A percentile compares a stretch with the other conserved stretches of the same genome.
phyloP scores from a whole-genome alignment of 768 basidiomycete genomes.

The Lactifluus echinatus region DNA sequence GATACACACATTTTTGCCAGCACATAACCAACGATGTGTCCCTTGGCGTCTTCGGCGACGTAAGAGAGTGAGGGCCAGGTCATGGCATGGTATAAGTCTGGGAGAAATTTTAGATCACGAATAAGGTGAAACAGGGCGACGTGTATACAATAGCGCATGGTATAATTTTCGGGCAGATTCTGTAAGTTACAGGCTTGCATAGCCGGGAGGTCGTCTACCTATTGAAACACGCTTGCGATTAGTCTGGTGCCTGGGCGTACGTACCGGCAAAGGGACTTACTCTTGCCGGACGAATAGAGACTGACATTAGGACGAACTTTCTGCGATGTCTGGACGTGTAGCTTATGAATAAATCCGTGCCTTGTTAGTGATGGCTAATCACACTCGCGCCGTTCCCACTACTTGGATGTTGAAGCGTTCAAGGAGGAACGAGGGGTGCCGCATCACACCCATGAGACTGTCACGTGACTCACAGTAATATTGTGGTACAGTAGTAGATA shows the following conservation, averaged over 20 bases:
- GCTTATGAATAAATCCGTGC: no score
- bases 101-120: background rate
- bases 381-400: no score
- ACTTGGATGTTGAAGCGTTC: no score
- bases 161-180: slow-evolving; percentile 89
- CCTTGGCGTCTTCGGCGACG: slow-evolving; percentile 85
- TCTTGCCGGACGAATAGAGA: slow-evolving; percentile 40
- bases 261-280: slow-evolving; percentile 21
- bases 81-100: slow-evolving; percentile 27
- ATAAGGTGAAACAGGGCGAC: background rate
- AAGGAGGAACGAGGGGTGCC: no score
- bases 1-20: slow-evolving; percentile 81
- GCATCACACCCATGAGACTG: no score
- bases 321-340: background rate
- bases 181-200: slow-evolving; percentile 94
- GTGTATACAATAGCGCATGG: slow-evolving; percentile 64
- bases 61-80: slow-evolving; percentile 93
- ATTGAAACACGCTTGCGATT: slow-evolving; percentile 3
- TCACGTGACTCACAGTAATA: no score
- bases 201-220: slow-evolving; percentile 82
- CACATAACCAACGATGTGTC: slow-evolving; percentile 89
- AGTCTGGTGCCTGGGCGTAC: background rate
- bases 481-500: background rate
- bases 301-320: slow-evolving; percentile 19
- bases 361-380: no score